Evolutionary conservation across 495 filamentous ascomycete genomes (phyloP), one percentile per base, ranked within the genome.

Genomic region (Lophiostoma macrostomum): DNA sequence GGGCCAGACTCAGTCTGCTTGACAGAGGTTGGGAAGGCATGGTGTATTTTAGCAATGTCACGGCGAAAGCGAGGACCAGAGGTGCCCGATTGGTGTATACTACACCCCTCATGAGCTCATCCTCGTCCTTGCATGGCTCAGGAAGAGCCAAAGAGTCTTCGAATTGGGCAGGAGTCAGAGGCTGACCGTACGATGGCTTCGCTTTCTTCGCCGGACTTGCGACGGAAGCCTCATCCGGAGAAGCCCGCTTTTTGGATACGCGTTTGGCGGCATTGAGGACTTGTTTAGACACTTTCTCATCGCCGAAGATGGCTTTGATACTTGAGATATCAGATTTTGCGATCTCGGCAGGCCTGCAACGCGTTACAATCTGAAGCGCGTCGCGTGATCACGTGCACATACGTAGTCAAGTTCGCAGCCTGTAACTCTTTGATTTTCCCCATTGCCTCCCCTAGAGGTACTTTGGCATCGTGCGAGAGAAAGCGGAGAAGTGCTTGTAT

Each of bases 21-120:
- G 85, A 90, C n/a, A 84, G 73, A 3, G 88, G 88, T 64, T 94
- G 88, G 53, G 84, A 81, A 0, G 88, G 86, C 83, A 88, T 91
- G 0, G 88, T 90, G 61, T 84, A 81, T 44, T 83, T 84, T 37
- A 91, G 60, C 42, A 91, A 65, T 51, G 77, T 77, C 13, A 90
- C 78, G 1, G 85, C 85, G 69, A 91, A 93, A 5, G 88, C 88
- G 14, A 94, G 71, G 8, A 91, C 84, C 22, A 94, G 71, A 5
- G 88, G 88, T 11, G 88, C 88, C 29, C 88, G 74, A 63, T 93
- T 94, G 8, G 87, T 91, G 36, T 80, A 68, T 0, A 94, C 58
- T 11, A 76, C 68, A n/a, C 76, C 78, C 8, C 70, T 63, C 4
- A 69, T 68, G 10, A 91, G 76, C 28, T 75, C 70, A 19, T 81